Evolutionary conservation across 495 filamentous ascomycete species (phyloP).

Genomic region (Cercophora scortea): DNA sequence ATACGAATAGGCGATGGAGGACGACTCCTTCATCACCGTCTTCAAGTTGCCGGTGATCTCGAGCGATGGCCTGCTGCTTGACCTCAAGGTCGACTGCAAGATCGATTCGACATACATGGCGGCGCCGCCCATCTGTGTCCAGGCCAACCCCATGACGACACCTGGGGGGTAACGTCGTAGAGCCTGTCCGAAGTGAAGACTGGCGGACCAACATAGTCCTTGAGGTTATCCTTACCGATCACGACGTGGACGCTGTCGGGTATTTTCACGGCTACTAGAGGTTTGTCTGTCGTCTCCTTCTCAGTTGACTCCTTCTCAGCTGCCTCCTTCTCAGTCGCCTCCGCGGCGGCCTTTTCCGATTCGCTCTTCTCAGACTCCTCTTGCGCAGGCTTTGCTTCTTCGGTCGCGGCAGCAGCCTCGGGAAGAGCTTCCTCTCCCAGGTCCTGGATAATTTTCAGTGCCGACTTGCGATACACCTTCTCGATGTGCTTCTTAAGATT

Average conservation of each 20-base stretch:
- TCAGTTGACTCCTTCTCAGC: constrained; percentile 11
- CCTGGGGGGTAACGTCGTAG: constrained; percentile 91
- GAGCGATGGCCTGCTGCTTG: constrained; percentile 65
- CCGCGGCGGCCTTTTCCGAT: neutral
- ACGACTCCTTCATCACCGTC: constrained; percentile 96
- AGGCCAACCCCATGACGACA: constrained; percentile 97
- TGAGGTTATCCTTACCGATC: constrained; percentile 84
- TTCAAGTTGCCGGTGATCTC: constrained; percentile 92
- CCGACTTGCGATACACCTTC: constrained; percentile 96
- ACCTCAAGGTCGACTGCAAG: constrained; percentile 68
- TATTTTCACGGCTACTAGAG: constrained; percentile 73
- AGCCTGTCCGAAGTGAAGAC: constrained; percentile 93
- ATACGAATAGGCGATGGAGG: constrained; percentile 89
- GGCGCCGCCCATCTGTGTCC: constrained; percentile 96
- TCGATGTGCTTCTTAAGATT: constrained; percentile 99
- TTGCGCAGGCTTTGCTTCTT: constrained; percentile 77
- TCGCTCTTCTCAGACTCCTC: constrained; percentile 42
- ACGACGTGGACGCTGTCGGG: constrained; percentile 79
- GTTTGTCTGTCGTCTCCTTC: constrained; percentile 49
- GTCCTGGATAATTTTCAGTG: constrained; percentile 93
- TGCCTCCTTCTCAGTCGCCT: constrained; percentile 5
- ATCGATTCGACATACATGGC: constrained; percentile 97
- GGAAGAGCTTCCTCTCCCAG: constrained; percentile 78
- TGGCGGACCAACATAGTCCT: constrained; percentile 95
- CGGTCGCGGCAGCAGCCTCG: constrained; percentile 77